Base-by-base conservation (phyloP, 495 filamentous ascomycete genomes). In the Choiromyces venosus region DNA sequence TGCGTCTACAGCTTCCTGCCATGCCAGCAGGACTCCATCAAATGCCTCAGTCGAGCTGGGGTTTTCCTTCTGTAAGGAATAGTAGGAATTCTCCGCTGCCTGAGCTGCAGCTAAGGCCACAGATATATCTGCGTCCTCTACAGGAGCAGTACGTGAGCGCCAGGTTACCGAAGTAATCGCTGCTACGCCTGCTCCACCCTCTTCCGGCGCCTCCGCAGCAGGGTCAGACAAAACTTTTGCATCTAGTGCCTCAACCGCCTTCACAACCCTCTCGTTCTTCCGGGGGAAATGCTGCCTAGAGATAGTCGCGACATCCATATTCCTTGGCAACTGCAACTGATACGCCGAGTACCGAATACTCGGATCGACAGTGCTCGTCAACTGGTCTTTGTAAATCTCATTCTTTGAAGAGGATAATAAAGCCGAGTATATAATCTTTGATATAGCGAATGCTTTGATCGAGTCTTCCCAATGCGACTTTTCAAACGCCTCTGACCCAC, bases 281-380 rank as follows among this genome's bases (percentile, higher is more conserved):
- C 74, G 85, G 16, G 90, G 88, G 83, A 97, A 91, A 73, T 90
- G 87, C 74, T 90, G 89, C 73, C 89, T 89, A 6, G 93, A 90
- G 70, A 98, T 89, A 6, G 88, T 87, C 1, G 91, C 85, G 44
- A 96, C 89, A 16, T 93, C 90, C 71, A 92, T 88, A 10, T 91
- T 96, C 29, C 95, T 88, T 0, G 94, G 90, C 10, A 96, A 85
- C 80, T 93, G 92, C 82, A 90, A 84, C 81, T 97, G 92, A 83
- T 98, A 98, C 7, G 96, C 94, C 4, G 93, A 93, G 83, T 94
- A 98, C 68, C 94, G 89, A 75, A 98, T 91, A 71, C 93, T 97
- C 9, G 94, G 94, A 79, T 99, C 96, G 66, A 97, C 89, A 36
- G 91, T 96, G 73, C 89, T 89, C 18, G 91, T 88, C 42, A 98